Evolutionary conservation across 1,284 basidiomycete species (phyloP), one percentile per base, ranked within the genome.

Genomic region (Cronartium quercuum): DNA sequence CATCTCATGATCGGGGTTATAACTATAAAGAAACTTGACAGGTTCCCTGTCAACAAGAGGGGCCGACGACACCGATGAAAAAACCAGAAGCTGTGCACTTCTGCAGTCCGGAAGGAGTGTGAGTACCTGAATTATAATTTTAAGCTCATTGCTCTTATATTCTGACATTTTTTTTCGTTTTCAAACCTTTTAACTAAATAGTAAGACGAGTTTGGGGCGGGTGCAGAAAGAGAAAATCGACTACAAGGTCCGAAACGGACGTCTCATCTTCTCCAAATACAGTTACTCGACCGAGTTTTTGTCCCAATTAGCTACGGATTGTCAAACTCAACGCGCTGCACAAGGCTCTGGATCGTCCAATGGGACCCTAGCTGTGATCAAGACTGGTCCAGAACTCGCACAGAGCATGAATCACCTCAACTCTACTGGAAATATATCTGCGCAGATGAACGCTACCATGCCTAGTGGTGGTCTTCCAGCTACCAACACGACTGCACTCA

Each of bases 281-380:
- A 71, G 68, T 51, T 71, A 71, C 44, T 55, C 68, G 60, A 71
- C 68, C 15, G 60, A 71, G n/a, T 71, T 47, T 21, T 37, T 71
- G 1, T 41, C 44, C 13, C 10, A 51, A 15, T 18, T 71, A 38
- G 68, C 68, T 7, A 18, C 68, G 6, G 68, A 71, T 34, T 71
- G 68, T 24, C 38, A 71, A 57, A 35, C 40, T 2, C 68, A 69
- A 40, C 57, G 51, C 15, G 51, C 18, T n/a, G 35, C 18, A 10
- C 34, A 44, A 29, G 41, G 10, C 37, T 37, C 58, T 34, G 35
- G 37, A 6, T 9, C 34, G 37, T n/a, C 13, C 40, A 47, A 60
- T 29, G 68, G 68, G 5, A 40, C 58, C 12, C n/a, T 69, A 35
- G 29, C 41, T 58, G 34, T 69, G 37, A 58, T 58, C n/a, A 62